Evolutionary conservation across 2,329 filamentous ascomycete genomes (phyloP).

Genomic region (Xylaria sp.): DNA sequence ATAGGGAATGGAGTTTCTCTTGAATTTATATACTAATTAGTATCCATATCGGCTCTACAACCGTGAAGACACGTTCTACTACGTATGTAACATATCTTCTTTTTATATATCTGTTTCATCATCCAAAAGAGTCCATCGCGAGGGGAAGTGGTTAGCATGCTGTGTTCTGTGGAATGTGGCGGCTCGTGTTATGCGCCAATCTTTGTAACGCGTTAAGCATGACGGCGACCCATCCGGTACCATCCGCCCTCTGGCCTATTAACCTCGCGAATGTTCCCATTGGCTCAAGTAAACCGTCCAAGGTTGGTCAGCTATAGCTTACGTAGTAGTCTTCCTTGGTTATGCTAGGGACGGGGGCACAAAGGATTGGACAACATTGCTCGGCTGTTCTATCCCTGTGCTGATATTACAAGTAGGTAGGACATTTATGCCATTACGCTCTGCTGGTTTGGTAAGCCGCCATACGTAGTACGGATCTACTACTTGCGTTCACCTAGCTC

Average conservation of each 20-base stretch:
- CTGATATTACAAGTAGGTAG: constrained; percentile 1
- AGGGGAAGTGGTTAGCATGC: background rate
- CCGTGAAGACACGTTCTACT: no score
- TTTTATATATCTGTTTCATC: background rate
- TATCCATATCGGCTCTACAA: background rate
- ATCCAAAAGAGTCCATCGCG: background rate
- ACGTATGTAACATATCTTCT: no score
- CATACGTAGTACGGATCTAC: background rate
- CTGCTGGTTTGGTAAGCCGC: constrained; percentile 2
- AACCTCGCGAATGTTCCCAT: constrained; percentile 18
- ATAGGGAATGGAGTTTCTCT: background rate
- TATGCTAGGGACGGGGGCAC: constrained; percentile 20
- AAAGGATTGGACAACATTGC: constrained; percentile 20
- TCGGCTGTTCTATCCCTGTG: constrained; percentile 25
- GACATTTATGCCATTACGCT: constrained; percentile 4
- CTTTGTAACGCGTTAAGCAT: constrained; percentile 10
- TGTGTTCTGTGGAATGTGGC: background rate
- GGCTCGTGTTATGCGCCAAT: constrained; percentile 22
- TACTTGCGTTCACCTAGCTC: background rate
- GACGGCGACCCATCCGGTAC: constrained; percentile 11
- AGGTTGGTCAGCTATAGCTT: constrained; percentile 19
- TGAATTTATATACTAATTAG: background rate
- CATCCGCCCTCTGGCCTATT: constrained; percentile 8
- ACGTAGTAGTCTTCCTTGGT: constrained; percentile 26
- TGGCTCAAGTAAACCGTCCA: constrained; percentile 13